Percentiles rank a stretch among this genome's conserved stretches.
These are phyloP conservation scores for Magnaporthiopsis rhizophila DNA, from an alignment of 2,329 filamentous ascomycete species.

Conservation along the genomic window DNA sequence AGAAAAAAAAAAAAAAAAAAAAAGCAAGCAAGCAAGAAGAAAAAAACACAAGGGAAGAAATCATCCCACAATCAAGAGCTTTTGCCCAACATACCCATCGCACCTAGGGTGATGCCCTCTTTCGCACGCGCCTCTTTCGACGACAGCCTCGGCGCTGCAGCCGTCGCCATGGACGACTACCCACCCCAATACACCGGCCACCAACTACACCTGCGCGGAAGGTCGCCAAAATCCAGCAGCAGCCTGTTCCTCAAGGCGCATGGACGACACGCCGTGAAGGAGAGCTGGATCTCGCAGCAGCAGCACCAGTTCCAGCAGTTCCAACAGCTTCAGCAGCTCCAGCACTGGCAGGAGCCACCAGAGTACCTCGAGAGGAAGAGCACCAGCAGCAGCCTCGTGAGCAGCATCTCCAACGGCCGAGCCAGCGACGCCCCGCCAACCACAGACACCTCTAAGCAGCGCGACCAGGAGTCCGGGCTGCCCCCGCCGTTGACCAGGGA, in stretches of 20 bases:
- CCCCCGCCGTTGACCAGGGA: constrained; percentile 31
- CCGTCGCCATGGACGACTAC: neutral
- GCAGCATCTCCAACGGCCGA: constrained; percentile 11
- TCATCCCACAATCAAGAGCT: neutral
- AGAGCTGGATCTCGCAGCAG: constrained; percentile 3
- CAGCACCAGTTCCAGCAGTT: too few species aligned
- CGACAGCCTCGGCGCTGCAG: neutral
- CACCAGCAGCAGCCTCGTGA: constrained; percentile 7
- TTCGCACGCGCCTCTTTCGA: constrained; percentile 5
- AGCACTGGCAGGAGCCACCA: neutral
- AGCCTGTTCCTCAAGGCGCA: neutral
- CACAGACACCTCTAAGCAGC: constrained; percentile 16
- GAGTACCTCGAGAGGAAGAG: constrained; percentile 6
- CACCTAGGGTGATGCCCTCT: constrained; percentile 18
- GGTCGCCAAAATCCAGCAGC: neutral
- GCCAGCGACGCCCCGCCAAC: constrained; percentile 14
- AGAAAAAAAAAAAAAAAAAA: neutral
- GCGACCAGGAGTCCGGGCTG: constrained; percentile 15
- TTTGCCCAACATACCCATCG: too few species aligned
- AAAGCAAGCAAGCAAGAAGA: neutral
- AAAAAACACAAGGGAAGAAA: neutral
- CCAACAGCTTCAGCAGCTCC: neutral
- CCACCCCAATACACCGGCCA: neutral
- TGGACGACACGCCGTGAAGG: neutral
- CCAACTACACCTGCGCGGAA: neutral